phyloP scores from a whole-genome alignment of 345 rosid genomes.

The thale cress (Arabidopsis thaliana) region DNA sequence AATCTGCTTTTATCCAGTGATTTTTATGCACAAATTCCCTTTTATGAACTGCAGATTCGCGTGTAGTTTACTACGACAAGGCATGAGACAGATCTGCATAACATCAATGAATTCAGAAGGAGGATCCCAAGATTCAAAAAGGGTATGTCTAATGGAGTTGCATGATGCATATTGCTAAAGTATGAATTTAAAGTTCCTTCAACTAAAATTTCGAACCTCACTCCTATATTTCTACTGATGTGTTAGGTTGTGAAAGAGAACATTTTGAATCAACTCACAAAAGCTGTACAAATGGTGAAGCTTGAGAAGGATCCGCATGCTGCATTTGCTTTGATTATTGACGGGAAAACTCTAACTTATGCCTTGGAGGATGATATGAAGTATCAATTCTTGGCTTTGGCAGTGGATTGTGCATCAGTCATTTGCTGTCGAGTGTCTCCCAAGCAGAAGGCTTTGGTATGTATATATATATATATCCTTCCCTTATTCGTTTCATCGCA shows the following conservation, averaged over 20 bases:
- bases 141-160: slow-evolving; percentile 50
- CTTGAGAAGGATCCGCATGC: slow-evolving; percentile 90
- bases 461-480: slow-evolving; percentile 36
- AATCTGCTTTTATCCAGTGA: slow-evolving; percentile 23
- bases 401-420: slow-evolving; percentile 94
- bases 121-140: slow-evolving; percentile 57
- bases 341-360: slow-evolving; percentile 80
- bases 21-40: slow-evolving; percentile 16
- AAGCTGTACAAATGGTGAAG: slow-evolving; percentile 85
- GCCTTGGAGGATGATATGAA: slow-evolving; percentile 89
- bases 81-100: slow-evolving; percentile 91
- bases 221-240: slow-evolving; percentile 34
- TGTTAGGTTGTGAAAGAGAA: slow-evolving; percentile 75
- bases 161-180: slow-evolving; percentile 18
- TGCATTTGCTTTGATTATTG: slow-evolving; percentile 93
- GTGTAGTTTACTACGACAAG: slow-evolving; percentile 94
- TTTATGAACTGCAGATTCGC: slow-evolving; percentile 67
- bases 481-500: neutral
- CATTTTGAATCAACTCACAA: slow-evolving; percentile 76
- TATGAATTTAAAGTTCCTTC: slow-evolving; percentile 8
- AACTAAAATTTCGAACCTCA: neutral
- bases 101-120: slow-evolving; percentile 59
- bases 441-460: slow-evolving; percentile 95
- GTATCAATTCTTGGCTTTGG: slow-evolving; percentile 79
- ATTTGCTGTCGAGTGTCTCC: slow-evolving; percentile 99